Percentiles rank a stretch among this genome's conserved stretches.
Conservation (phyloP, 331 rosid genomes). For the Quercus lobata region DNA sequence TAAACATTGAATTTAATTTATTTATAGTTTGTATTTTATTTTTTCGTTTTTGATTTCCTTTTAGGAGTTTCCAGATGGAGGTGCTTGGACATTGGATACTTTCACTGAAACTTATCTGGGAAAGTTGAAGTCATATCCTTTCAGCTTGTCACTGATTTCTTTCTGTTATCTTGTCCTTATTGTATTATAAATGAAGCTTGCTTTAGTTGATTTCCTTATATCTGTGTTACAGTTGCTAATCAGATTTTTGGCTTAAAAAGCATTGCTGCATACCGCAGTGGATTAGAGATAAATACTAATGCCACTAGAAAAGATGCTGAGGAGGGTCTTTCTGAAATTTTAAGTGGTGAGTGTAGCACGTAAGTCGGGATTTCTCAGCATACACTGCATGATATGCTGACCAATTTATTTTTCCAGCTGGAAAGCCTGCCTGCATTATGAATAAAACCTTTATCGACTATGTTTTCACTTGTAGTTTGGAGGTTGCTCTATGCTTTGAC, state of each 20-base stretch:
- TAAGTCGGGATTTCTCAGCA: conserved; percentile 5
- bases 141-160: background rate
- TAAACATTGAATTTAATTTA: background rate
- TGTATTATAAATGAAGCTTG: background rate
- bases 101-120: conserved; percentile 49
- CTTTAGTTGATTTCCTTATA: conserved; percentile 49
- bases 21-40: background rate
- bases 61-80: conserved; percentile 59
- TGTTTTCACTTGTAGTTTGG: conserved; percentile 71
- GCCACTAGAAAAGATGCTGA: conserved; percentile 63
- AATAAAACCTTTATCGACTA: conserved; percentile 68
- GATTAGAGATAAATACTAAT: conserved; percentile 67
- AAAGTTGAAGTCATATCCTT: conserved; percentile 92
- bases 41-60: conserved; percentile 7
- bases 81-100: conserved; percentile 70
- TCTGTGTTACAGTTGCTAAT: conserved; percentile 41
- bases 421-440: conserved; percentile 52
- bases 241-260: conserved; percentile 75
- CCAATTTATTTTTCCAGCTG: conserved; percentile 48
- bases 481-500: conserved; percentile 68
- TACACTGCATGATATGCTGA: conserved; percentile 17
- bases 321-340: conserved; percentile 54
- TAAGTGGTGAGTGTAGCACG: conserved; percentile 42
- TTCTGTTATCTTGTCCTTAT: background rate
- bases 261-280: conserved; percentile 82